Percentiles rank a stretch among this genome's conserved stretches.
These are phyloP conservation scores for Penicillium sp. DNA, from an alignment of 2,329 filamentous ascomycete genomes.

Conservation along the genomic window DNA sequence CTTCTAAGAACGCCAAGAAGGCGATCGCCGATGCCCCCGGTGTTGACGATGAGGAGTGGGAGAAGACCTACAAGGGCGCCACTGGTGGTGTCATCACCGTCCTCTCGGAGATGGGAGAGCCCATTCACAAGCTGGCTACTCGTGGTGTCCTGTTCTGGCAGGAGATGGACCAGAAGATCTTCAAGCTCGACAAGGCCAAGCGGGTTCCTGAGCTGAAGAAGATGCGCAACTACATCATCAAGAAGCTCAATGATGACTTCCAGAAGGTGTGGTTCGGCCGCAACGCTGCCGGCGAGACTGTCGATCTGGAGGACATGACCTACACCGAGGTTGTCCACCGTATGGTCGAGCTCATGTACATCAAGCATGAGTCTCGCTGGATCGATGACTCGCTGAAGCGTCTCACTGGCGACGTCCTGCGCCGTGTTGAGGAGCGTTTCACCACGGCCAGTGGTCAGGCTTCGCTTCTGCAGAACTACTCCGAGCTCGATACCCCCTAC, in stretches of 20 bases:
- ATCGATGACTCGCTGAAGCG: conserved; percentile 83
- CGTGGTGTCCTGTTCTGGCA: conserved; percentile 96
- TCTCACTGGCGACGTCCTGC: conserved; percentile 93
- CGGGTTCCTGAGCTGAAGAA: conserved; percentile 85
- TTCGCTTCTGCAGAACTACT: conserved; percentile 86
- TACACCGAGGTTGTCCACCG: conserved; percentile 85
- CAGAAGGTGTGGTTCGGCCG: conserved; percentile 96
- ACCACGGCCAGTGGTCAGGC: conserved; percentile 71
- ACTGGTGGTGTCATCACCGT: conserved; percentile 96
- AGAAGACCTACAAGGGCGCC: conserved; percentile 88
- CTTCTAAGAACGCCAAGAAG: conserved; percentile 83
- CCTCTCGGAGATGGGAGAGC: conserved; percentile 98
- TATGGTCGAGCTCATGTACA: conserved; percentile 87
- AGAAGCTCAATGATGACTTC: conserved; percentile 94
- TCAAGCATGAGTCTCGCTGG: conserved; percentile 89
- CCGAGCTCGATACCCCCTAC: conserved; percentile 84
- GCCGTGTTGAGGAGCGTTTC: conserved; percentile 95
- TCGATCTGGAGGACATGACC: conserved; percentile 94
- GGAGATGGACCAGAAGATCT: conserved; percentile 99
- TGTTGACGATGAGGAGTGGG: conserved; percentile 82
- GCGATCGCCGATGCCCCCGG: conserved; percentile 86
- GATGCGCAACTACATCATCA: conserved; percentile 87
- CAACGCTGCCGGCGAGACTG: conserved; percentile 77
- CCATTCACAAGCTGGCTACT: conserved; percentile 97
- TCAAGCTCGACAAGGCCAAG: conserved; percentile 94